Base-by-base conservation (phyloP, 1,284 basidiomycete species). In the Cutaneotrichosporon mucoides region DNA sequence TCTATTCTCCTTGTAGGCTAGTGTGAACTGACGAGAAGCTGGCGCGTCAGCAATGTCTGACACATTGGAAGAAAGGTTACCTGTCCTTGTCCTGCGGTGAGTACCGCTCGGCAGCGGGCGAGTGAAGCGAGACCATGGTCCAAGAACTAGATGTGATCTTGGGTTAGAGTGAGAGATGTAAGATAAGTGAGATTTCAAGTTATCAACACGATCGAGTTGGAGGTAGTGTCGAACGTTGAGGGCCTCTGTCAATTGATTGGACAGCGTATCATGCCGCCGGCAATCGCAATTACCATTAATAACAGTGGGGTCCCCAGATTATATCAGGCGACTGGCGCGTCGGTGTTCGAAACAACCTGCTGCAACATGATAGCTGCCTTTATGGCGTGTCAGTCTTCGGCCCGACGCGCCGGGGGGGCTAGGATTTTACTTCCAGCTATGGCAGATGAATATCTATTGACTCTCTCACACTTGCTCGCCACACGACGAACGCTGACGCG, bases 1-100 rank as follows among this genome's bases (percentile, higher is more conserved):
- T 34, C 8, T 34, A 33, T 48, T 35, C 24, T 24, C 9, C 16
- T 8, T 6, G 24, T 24, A 24, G 46, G 34, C 13, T 35, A 34
- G 15, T 13, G 10, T 15, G 36, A n/a, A 66, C 73, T 62, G 16
- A 76, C 73, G 74, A 66, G 61, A 76, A 75, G 60, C 74, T 76
- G 34, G 24, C 10, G 44, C 52, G 15, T 59, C 61, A 36, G 42
- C n/a, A 10, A 12, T 36, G 24, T 24, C 24, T 24, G 24, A 24
- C 24, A 24, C 24, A 24, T 5, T 8, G 4, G 35, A 13, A 15
- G 49, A 38, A 6, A 4, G 13, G 35, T 8, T 42, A 78, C 75
- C 75, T 76, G 16, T 72, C 61, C 65, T 76, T 79, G 63, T 79
- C 73, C 50, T 72, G 64, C 4, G 77, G 76, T 9, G 75, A 73